These are phyloP conservation scores for Saturnispora hagleri DNA, from an alignment of 805 yeast genomes.

Conservation along the genomic window DNA sequence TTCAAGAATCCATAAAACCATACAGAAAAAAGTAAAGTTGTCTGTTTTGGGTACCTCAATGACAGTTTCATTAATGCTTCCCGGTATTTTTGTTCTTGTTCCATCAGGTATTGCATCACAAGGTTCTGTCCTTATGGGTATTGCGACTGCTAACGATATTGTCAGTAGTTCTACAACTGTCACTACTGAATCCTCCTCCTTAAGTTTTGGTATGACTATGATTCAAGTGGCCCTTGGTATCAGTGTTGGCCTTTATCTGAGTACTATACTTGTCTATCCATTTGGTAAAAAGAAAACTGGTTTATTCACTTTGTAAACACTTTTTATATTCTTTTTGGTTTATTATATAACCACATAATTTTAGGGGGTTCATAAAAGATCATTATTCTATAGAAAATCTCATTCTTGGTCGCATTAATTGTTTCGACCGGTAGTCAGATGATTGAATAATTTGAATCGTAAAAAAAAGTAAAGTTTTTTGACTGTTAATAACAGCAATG, in stretches of 20 bases:
- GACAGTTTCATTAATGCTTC: slow-evolving; percentile 93
- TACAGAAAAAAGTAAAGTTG: slow-evolving; percentile 17
- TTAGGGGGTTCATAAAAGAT: too few relatives aligned
- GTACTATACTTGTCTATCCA: slow-evolving; percentile 85
- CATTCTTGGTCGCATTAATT: too few relatives aligned
- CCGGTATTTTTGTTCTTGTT: slow-evolving; percentile 90
- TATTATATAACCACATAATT: too few relatives aligned
- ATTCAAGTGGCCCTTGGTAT: slow-evolving; percentile 90
- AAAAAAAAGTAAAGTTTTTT: too few relatives aligned
- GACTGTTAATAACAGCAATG: too few relatives aligned
- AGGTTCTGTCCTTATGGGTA: slow-evolving; percentile 74
- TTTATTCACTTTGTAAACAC: slow-evolving; percentile 56
- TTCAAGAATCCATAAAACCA: slow-evolving; percentile 75
- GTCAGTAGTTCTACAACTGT: slow-evolving; percentile 27
- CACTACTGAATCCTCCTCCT: slow-evolving; percentile 8
- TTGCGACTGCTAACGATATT: slow-evolving; percentile 62
- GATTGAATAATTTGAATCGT: too few relatives aligned
- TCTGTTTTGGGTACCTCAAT: slow-evolving; percentile 30
- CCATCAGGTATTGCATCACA: slow-evolving; percentile 94
- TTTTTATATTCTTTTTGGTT: too few relatives aligned
- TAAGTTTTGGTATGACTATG: slow-evolving; percentile 76
- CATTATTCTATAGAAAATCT: too few relatives aligned
- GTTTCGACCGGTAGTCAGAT: too few relatives aligned
- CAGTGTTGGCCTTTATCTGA: slow-evolving; percentile 86
- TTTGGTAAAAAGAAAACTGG: slow-evolving; percentile 86